These are phyloP conservation scores for Hanseniaspora valbyensis DNA, from an alignment of 805 yeast genomes.

Conservation along the genomic window DNA sequence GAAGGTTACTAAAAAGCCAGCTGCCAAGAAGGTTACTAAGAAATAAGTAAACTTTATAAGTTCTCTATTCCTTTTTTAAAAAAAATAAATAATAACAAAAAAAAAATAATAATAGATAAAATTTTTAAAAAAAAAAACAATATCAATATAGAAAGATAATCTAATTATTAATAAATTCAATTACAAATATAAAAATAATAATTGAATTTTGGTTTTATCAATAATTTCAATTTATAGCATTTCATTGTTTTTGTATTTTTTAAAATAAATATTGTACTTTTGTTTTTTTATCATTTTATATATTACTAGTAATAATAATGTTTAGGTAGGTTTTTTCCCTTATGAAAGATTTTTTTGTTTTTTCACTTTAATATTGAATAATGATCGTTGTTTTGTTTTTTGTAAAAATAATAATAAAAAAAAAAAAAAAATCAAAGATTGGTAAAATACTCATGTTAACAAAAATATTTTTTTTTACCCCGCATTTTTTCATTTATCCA, in stretches of 20 bases:
- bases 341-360: background rate
- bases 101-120: background rate
- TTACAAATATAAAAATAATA: too few relatives aligned
- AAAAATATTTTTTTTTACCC: background rate
- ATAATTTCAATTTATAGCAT: background rate
- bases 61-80: background rate
- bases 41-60: slow-evolving; percentile 1
- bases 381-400: too few relatives aligned
- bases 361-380: too few relatives aligned
- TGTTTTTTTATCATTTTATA: slow-evolving; percentile 2
- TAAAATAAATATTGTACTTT: background rate
- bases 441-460: too few relatives aligned
- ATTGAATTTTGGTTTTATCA: background rate
- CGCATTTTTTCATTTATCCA: too few relatives aligned
- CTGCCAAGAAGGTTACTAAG: slow-evolving; percentile 20
- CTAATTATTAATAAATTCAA: background rate
- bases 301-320: slow-evolving; percentile 6
- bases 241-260: background rate
- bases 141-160: background rate
- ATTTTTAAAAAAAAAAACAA: slow-evolving; percentile 1
- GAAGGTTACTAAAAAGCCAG: slow-evolving; percentile 16
- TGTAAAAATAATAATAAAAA: too few relatives aligned
- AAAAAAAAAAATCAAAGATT: too few relatives aligned
- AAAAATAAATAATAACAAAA: background rate
- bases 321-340: slow-evolving; percentile 13